Percentiles rank a stretch among this genome's conserved stretches.
Evolutionary conservation across 2,329 filamentous ascomycete genomes (phyloP).

Genomic region (Penicillium psychrosexuale): DNA sequence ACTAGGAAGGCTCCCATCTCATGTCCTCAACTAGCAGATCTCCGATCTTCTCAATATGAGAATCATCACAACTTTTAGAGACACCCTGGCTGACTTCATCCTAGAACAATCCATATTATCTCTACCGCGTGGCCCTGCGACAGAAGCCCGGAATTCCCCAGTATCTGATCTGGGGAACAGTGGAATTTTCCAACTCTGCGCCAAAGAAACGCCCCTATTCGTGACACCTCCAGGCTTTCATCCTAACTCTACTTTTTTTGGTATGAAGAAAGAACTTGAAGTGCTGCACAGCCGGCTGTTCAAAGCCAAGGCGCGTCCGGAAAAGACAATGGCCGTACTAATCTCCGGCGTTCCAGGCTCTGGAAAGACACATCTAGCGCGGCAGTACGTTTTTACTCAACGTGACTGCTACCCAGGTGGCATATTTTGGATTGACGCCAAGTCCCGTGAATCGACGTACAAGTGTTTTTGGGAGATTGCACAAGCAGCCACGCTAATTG

Average conservation of each 20-base stretch:
- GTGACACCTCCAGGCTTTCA: constrained; percentile 57
- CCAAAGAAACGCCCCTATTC: constrained; percentile 34
- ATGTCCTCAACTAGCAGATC: constrained; percentile 17
- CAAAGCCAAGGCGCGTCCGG: constrained; percentile 55
- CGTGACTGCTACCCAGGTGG: constrained; percentile 61
- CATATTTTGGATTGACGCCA: constrained; percentile 67
- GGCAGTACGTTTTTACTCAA: constrained; percentile 64
- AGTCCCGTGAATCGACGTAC: constrained; percentile 56
- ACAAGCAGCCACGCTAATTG: constrained; percentile 53
- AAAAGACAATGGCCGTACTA: constrained; percentile 62
- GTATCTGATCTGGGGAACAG: constrained; percentile 26
- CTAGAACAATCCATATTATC: constrained; percentile 33
- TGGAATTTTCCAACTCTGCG: constrained; percentile 20
- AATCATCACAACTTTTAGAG: constrained; percentile 12
- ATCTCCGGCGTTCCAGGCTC: constrained; percentile 64
- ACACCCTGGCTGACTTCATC: constrained; percentile 36
- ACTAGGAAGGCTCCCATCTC: constrained; percentile 19
- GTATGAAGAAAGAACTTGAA: constrained; percentile 57
- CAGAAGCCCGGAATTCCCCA: constrained; percentile 27
- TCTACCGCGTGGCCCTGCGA: constrained; percentile 20
- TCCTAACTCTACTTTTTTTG: constrained; percentile 62
- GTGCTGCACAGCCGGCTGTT: constrained; percentile 59
- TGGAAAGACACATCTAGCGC: constrained; percentile 66
- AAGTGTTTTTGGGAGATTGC: constrained; percentile 66
- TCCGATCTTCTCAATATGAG: constrained; percentile 8